phyloP scores from a whole-genome alignment of 2,329 filamentous ascomycete genomes.

The Albophoma yamanashiensis region DNA sequence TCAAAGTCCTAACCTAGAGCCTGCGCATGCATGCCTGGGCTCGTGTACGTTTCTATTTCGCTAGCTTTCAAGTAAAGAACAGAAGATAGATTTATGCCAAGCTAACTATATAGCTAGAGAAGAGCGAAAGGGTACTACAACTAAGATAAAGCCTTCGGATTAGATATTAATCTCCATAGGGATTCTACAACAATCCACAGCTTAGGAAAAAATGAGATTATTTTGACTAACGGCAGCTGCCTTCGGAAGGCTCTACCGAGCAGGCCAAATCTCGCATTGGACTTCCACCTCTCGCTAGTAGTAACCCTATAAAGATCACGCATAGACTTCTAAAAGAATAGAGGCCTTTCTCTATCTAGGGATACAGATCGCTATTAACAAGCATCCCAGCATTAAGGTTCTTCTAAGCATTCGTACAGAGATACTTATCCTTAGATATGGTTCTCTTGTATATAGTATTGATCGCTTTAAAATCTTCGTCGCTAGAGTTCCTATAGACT shows the following conservation, averaged over 20 bases:
- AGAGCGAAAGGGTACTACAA: background rate
- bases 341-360: slow-evolving; percentile 45
- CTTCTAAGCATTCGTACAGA: slow-evolving; percentile 47
- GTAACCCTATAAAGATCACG: slow-evolving; percentile 37
- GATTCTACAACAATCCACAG: slow-evolving; percentile 20
- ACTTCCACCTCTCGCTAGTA: slow-evolving; percentile 31
- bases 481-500: slow-evolving; percentile 50
- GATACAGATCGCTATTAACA: slow-evolving; percentile 52
- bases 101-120: too few relatives aligned
- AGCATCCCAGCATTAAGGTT: slow-evolving; percentile 53
- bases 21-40: too few relatives aligned
- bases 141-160: background rate
- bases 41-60: too few relatives aligned
- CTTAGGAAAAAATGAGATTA: slow-evolving; percentile 21
- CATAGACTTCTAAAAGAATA: slow-evolving; percentile 43
- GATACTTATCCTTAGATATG: slow-evolving; percentile 53
- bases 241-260: slow-evolving; percentile 24
- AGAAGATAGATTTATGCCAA: too few relatives aligned
- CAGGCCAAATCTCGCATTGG: slow-evolving; percentile 41
- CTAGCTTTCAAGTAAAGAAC: too few relatives aligned
- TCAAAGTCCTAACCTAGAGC: too few relatives aligned
- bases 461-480: slow-evolving; percentile 47
- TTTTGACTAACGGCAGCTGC: slow-evolving; percentile 12
- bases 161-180: background rate
- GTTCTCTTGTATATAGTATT: slow-evolving; percentile 51